Evolutionary conservation across 2,329 filamentous ascomycete genomes (phyloP), one percentile per base, ranked within the genome.

Genomic region (Nemania sp.): DNA sequence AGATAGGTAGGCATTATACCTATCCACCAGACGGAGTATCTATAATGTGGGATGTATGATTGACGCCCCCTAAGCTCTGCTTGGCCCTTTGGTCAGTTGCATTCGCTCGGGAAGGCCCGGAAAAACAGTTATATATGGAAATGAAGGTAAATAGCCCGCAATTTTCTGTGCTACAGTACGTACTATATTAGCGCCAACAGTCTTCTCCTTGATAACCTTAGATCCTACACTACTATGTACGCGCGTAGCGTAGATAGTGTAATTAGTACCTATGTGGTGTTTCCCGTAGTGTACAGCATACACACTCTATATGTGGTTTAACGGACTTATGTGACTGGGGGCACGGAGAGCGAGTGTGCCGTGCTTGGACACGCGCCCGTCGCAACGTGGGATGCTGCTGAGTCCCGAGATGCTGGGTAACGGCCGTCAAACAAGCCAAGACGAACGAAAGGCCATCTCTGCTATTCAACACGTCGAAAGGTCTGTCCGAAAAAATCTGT

Each of bases 111-210:
- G 20, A 65, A 55, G 47, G 1, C 22, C 55, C 45, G 26, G 38
- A 43, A 47, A 51, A 18, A 45, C 15, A 45, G 41, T 45, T 45
- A 45, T 45, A 49, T 11, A 54, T 56, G n/a, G 47, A 35, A 54
- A 58, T 24, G 13, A 29, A 43, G 27, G 27, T 51, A 60, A 27
- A 58, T n/a, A 55, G 52, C 52, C 43, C 29, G 22, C 35, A 58
- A 68, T 62, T 52, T 54, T n/a, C n/a, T 45, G 29, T 51, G 56
- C 35, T 24, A 58, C 66, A 32, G 29, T 4, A 8, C 29, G 62
- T 59, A 53, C 43, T 13, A 55, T 27, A 6, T 66, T 67, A 67
- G 67, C 60, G 64, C 67, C 52, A 52, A 59, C 62, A 66, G 55
- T 49, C 59, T 24, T 15, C 32, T 66, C 52, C 51, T 41, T 51